phyloP scores from a whole-genome alignment of 2,329 filamentous ascomycete species.

The Aspergillus sp. region DNA sequence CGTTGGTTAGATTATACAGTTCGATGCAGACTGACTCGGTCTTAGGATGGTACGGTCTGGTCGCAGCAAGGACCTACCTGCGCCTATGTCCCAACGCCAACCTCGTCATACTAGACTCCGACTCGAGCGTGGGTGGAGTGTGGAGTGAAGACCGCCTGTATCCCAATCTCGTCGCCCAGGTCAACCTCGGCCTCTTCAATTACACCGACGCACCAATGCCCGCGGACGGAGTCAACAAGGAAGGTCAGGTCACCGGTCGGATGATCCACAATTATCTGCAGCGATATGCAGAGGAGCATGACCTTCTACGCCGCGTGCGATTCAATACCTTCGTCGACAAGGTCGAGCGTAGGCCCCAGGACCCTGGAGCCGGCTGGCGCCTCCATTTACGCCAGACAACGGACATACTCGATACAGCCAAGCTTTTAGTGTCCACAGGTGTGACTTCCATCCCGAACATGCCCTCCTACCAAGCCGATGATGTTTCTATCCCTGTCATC shows the following conservation, averaged over 20 bases:
- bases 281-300: neutral
- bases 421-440: neutral
- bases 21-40: neutral
- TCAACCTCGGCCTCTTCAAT: conserved; percentile 26
- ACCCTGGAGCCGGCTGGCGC: neutral
- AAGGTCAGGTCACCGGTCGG: neutral
- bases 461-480: neutral
- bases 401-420: neutral
- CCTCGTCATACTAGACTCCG: conserved; percentile 11
- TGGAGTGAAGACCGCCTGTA: conserved; percentile 16
- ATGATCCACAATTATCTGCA: conserved; percentile 1
- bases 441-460: neutral
- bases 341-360: neutral
- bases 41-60: conserved; percentile 14
- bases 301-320: neutral
- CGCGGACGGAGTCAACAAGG: neutral
- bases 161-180: conserved; percentile 23
- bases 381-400: neutral
- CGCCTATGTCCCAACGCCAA: conserved; percentile 8
- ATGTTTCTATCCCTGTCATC: neutral
- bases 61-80: conserved; percentile 14
- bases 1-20: neutral
- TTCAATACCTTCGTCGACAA: neutral
- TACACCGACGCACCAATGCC: conserved; percentile 26
- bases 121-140: conserved; percentile 10